Base-by-base conservation (phyloP, 805 yeast genomes). In the Starmerella sp. region DNA sequence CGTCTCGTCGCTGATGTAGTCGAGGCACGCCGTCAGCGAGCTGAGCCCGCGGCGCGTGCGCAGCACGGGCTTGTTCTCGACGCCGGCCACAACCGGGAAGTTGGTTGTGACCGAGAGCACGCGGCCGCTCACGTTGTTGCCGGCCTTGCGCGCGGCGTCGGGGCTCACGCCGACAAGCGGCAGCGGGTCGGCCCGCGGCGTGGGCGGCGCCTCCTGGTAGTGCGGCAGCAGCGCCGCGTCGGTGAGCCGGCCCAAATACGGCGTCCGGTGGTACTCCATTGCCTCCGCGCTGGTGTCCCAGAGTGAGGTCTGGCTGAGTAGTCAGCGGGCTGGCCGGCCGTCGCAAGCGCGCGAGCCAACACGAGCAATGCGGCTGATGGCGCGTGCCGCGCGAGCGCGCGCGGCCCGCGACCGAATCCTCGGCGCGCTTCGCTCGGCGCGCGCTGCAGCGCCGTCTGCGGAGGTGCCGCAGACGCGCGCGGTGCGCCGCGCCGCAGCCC, bases 11-110 rank as follows among this genome's bases (percentile, higher is more conserved):
- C 78, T 51, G 73, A 75, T 52, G 64, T 78, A 82, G 57, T 77
- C 75, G 57, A 86, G 78, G 15, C 95, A 81, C 4, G 95, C 82
- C 64, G 84, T 83, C 38, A 91, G 71, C 0, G 97, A 95, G 9
- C 93, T 81, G 63, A 86, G 86, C 2, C 97, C 97, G 8, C 93
- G 75, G 11, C 76, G 64, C 8, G 56, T 52, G 5, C 66, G 82
- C 72, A 41, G 82, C 14, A 68, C 60, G 11, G 67, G 70, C 0
- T 69, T 68, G 5, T 66, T 68, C 11, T 67, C 67, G 14, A 48
- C 32, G 58, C 72, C 77, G 54, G 84, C 78, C 57, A 78, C 83
- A 48, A 79, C 77, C 4, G 93, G 89, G 54, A 86, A 73, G 60
- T 76, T 78, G 14, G 90, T 78, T 74, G 83, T 78, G 49, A 81